Conservation (phyloP, 306 rosid genomes). For the Rosa multiflora region DNA sequence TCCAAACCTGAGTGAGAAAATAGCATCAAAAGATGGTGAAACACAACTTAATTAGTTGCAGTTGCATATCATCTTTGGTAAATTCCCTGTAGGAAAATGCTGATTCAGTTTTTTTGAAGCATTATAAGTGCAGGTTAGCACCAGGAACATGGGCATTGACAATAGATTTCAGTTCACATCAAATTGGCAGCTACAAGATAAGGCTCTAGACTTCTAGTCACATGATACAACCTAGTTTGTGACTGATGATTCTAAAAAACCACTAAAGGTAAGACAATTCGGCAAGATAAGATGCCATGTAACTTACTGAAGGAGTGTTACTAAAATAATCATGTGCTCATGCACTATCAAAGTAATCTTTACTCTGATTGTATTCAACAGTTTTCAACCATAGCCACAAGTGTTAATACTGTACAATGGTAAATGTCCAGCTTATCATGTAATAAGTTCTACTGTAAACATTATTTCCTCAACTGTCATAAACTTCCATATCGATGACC, state of each 20-base stretch:
- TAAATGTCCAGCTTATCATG: neutral
- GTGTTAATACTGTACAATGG: neutral
- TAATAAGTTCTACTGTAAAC: neutral
- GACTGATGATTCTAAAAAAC: neutral
- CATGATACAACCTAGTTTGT: neutral
- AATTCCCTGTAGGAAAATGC: neutral
- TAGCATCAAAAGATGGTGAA: slow-evolving; percentile 7
- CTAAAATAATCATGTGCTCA: neutral
- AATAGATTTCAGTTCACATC: neutral
- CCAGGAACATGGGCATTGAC: neutral
- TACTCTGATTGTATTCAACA: neutral
- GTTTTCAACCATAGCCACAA: neutral
- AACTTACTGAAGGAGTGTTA: neutral
- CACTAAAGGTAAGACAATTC: neutral
- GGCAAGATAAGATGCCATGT: neutral
- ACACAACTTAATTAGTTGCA: neutral
- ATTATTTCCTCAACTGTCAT: neutral
- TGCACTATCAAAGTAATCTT: neutral
- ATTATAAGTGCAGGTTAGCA: slow-evolving; percentile 6
- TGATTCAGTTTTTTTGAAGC: neutral
- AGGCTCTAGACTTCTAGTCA: neutral
- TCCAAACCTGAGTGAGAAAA: slow-evolving; percentile 25
- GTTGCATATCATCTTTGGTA: neutral
- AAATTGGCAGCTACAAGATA: neutral
- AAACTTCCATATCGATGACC: neutral